Base-by-base conservation (phyloP, 2,329 filamentous ascomycete genomes). In the Cryphonectria nitschkei region DNA sequence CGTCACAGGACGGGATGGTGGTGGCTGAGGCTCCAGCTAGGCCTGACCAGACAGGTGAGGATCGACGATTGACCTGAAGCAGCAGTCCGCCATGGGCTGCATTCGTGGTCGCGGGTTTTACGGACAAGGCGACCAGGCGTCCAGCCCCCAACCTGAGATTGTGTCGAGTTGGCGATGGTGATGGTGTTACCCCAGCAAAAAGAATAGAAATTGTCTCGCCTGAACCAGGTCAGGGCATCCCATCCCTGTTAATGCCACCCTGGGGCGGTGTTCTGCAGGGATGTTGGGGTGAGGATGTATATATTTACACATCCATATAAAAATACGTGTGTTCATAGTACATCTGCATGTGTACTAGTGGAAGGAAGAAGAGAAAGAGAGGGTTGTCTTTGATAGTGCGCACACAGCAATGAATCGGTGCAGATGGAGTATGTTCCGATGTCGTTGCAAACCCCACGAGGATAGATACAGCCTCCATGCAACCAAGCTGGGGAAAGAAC, bases 261-360 rank as follows among this genome's bases (percentile, higher is more conserved):
- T 60, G 32, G 32, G 58, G 58, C 32, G 34, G 58, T 39, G 29
- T 61, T 14, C 34, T 50, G 54, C 54, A 58, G 54, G 54, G 52
- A 32, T 56, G 52, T 16, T 29, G 26, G 52, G 52, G 4, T 26
- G 32, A 29, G n/a, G 26, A 58, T 58, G 29, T 32, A 34, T 58
- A 50, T 6, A 50, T 3, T 22, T 7, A 50, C 9, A 50, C 19
- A 22, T 46, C 43, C 16, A 46, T 46, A 46, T 22, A 46, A 46
- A 7, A 43, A 46, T 22, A 46, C 19, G 4, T 46, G 43, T 46
- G 43, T 50, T 22, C 19, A 19, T 50, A 22, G 46, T 50, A 50
- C 46, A 50, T 50, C 19, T n/a, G 46, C 2, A 50, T 50, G 43
- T n/a, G 46, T 50, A 50, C 46, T n/a, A 50, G 46, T n/a, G 8